Evolutionary conservation across 2,329 filamentous ascomycete genomes (phyloP), one percentile per base, ranked within the genome.

Genomic region (Aureobasidium sp.): DNA sequence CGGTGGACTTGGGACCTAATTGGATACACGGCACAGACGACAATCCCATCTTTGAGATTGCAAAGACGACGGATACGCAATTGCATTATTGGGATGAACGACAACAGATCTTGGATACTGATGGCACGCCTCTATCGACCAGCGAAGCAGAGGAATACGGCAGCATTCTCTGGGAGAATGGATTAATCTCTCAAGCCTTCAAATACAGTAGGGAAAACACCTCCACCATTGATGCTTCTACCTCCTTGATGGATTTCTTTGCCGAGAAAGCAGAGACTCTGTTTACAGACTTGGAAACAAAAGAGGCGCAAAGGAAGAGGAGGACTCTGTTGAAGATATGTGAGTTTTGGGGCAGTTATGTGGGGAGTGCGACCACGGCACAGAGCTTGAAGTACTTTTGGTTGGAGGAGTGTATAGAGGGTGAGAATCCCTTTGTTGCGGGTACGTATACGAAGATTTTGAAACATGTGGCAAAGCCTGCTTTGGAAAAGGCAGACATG

Each of bases 351-450:
- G 88, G 88, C 2, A 82, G 83, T 0, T 91, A 89, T 70, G 81
- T 90, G 6, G 88, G 88, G 15, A 87, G 82, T 63, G 81, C 84
- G 0, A 77, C 89, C 9, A 75, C 79, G 58, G 81, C 70, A 29
- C 88, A 91, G 71, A 90, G 87, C 67, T 76, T 91, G 36, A 89
- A 86, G 75, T 91, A 85, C 75, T 89, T 90, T 71, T 90, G 87
- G 87, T 71, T 91, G 5, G 88, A 91, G 70, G 87, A 91, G 72
- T 89, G 87, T 66, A 86, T 91, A 58, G 87, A 90, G 70, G 88
- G 87, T 49, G 84, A 83, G 69, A 87, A 86, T 67, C 78, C 84
- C 36, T 86, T 87, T 64, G 82, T 87, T 36, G 82, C 82, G 3
- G 83, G 79, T 1, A 87, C 83, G 3, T 87, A 87, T 69, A 75